Percentiles rank a stretch among this genome's conserved stretches.
These are phyloP conservation scores for Fusarium pseudoanthophilum DNA, from an alignment of 2,329 filamentous ascomycete species.

Conservation along the genomic window DNA sequence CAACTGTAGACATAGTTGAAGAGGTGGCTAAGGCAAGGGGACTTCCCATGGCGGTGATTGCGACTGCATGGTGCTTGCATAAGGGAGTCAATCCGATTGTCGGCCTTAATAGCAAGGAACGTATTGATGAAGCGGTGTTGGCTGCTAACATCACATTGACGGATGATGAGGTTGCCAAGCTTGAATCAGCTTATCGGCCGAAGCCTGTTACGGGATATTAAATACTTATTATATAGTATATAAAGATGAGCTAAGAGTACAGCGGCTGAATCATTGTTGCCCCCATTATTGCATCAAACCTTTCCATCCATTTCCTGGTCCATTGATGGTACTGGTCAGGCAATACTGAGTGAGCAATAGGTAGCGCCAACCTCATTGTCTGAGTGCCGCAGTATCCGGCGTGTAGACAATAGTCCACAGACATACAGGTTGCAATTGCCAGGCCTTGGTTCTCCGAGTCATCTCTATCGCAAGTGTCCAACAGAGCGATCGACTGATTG, in stretches of 20 bases:
- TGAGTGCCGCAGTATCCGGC: neutral
- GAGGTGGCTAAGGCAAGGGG: neutral
- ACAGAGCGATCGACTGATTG: accelerated
- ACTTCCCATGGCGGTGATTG: neutral
- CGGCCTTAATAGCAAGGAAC: neutral
- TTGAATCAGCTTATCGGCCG: neutral
- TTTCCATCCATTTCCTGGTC: neutral
- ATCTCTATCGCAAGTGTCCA: accelerated
- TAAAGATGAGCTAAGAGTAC: neutral
- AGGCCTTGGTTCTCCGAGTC: accelerated
- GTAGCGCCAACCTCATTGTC: accelerated
- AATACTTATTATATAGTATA: accelerated
- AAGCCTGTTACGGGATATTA: neutral
- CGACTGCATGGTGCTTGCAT: neutral
- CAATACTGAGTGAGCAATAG: neutral
- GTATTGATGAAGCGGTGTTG: neutral
- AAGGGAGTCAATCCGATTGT: neutral
- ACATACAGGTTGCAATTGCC: neutral
- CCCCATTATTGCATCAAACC: neutral
- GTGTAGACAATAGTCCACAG: neutral
- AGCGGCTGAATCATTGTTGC: neutral
- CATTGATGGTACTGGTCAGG: accelerated
- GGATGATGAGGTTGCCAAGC: neutral
- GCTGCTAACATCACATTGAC: neutral
- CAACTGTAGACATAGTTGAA: neutral